Conservation (phyloP, 495 filamentous ascomycete genomes). For the Trichocladium antarcticum region DNA sequence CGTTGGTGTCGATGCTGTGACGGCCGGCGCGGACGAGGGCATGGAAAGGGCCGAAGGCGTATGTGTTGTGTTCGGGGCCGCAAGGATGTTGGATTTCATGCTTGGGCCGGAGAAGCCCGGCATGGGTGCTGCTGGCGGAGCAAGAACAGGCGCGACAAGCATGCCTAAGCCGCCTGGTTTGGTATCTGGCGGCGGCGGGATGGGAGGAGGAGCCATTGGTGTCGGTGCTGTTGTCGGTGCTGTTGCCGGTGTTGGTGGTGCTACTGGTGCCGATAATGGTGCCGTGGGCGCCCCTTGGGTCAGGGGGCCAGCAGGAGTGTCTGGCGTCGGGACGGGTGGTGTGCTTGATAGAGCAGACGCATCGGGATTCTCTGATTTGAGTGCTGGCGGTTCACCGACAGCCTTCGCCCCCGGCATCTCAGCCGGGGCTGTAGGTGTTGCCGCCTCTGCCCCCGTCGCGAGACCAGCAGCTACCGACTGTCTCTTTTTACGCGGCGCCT, state of each 20-base stretch:
- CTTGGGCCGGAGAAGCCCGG: slow-evolving; percentile 12
- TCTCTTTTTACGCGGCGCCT: slow-evolving; percentile 38
- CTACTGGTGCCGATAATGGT: neutral
- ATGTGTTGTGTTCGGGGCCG: slow-evolving; percentile 35
- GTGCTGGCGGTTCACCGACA: slow-evolving; percentile 1
- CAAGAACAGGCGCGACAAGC: slow-evolving; percentile 34
- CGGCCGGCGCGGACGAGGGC: slow-evolving; percentile 8
- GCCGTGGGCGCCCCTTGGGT: neutral
- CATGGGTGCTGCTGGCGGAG: slow-evolving; percentile 18
- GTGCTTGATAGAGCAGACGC: neutral
- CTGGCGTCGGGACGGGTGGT: neutral
- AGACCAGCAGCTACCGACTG: slow-evolving; percentile 24
- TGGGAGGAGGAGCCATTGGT: slow-evolving; percentile 20
- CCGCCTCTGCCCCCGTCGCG: slow-evolving; percentile 19
- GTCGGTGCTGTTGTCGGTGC: slow-evolving; percentile 11
- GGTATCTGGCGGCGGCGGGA: slow-evolving; percentile 21
- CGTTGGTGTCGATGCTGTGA: slow-evolving; percentile 5
- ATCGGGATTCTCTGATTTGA: slow-evolving; percentile 17
- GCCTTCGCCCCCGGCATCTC: slow-evolving; percentile 14
- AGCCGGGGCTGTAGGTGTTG: slow-evolving; percentile 10
- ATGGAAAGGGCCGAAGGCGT: slow-evolving; percentile 31
- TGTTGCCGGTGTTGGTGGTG: slow-evolving; percentile 1
- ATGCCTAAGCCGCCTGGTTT: slow-evolving; percentile 29
- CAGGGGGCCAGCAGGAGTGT: neutral
- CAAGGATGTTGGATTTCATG: slow-evolving; percentile 28